Evolutionary conservation across 2,329 filamentous ascomycete genomes (phyloP).

Genomic region (Paraphoma chrysanthemicola): DNA sequence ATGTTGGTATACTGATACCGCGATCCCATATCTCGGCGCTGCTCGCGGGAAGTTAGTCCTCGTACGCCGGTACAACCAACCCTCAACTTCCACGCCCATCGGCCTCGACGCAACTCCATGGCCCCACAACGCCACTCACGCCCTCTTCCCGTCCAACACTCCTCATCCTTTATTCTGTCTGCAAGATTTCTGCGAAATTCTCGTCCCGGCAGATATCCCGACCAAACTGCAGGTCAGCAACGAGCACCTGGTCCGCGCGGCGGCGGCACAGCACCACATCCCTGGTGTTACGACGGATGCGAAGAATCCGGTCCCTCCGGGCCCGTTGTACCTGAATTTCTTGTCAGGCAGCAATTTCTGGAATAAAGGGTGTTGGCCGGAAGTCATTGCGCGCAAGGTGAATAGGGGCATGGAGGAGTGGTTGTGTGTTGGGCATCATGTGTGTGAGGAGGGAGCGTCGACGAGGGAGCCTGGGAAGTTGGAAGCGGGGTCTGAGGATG

Average conservation of each 20-base stretch:
- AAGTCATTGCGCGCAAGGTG: constrained; percentile 84
- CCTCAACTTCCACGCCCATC: constrained; percentile 11
- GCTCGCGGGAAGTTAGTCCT: constrained; percentile 84
- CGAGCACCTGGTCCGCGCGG: constrained; percentile 78
- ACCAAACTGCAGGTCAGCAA: constrained; percentile 79
- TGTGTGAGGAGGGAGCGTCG: constrained; percentile 19
- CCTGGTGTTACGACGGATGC: constrained; percentile 50
- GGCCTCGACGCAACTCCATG: constrained; percentile 70
- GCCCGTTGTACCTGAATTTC: constrained; percentile 88
- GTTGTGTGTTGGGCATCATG: constrained; percentile 61
- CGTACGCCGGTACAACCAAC: constrained; percentile 76
- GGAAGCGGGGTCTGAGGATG: constrained; percentile 22
- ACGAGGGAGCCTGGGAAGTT: constrained; percentile 27
- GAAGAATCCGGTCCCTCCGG: constrained; percentile 52
- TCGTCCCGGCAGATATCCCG: constrained; percentile 75
- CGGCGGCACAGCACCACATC: constrained; percentile 42
- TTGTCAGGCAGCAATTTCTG: constrained; percentile 93
- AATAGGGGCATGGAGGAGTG: constrained; percentile 76
- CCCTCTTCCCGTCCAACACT: constrained; percentile 65
- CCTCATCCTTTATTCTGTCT: constrained; percentile 66
- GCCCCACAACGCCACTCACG: constrained; percentile 88
- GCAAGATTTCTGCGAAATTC: constrained; percentile 94
- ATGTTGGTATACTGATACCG: constrained; percentile 78
- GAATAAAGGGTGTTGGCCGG: constrained; percentile 90
- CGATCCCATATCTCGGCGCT: constrained; percentile 78